These are phyloP conservation scores for Euphrasia confusa DNA, from an alignment of 257 asterid species.

Conservation along the genomic window DNA sequence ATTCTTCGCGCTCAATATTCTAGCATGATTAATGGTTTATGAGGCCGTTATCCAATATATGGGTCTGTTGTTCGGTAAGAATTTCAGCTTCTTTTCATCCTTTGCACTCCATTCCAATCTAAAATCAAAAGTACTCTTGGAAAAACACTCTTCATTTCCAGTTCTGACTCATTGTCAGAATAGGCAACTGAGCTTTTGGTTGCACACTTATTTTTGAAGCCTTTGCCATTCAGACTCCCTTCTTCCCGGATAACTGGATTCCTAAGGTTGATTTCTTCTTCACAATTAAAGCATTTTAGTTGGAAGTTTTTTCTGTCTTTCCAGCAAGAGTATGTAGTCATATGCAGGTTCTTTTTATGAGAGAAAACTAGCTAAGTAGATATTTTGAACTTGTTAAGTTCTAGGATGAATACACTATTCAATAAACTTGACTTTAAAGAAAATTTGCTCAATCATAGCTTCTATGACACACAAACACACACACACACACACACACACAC, in stretches of 20 bases:
- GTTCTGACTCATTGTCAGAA: constrained; percentile 48
- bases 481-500: too few species aligned
- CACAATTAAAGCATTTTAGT: constrained; percentile 9
- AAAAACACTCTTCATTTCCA: constrained; percentile 5
- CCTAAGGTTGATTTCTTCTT: constrained; percentile 48
- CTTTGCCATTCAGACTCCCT: constrained; percentile 75
- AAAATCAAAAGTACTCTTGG: not conserved
- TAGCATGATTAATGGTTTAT: constrained; percentile 82
- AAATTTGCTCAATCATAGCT: not conserved
- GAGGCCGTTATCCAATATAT: constrained; percentile 79
- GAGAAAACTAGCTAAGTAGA: not conserved
- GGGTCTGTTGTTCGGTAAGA: constrained; percentile 83
- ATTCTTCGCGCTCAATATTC: constrained; percentile 78
- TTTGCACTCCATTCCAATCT: not conserved
- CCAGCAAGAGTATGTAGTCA: not conserved
- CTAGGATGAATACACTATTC: not conserved
- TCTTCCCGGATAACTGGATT: constrained; percentile 85
- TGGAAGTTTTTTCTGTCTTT: not conserved
- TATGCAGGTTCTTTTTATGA: not conserved
- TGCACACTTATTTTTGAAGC: constrained; percentile 76
- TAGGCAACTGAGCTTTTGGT: constrained; percentile 93
- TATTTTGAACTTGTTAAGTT: not conserved
- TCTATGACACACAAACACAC: too few species aligned
- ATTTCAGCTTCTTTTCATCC: constrained; percentile 15
- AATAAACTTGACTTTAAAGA: not conserved